phyloP scores from a whole-genome alignment of 202 grass and related monocot species.

The Schoenoplectus triqueter region DNA sequence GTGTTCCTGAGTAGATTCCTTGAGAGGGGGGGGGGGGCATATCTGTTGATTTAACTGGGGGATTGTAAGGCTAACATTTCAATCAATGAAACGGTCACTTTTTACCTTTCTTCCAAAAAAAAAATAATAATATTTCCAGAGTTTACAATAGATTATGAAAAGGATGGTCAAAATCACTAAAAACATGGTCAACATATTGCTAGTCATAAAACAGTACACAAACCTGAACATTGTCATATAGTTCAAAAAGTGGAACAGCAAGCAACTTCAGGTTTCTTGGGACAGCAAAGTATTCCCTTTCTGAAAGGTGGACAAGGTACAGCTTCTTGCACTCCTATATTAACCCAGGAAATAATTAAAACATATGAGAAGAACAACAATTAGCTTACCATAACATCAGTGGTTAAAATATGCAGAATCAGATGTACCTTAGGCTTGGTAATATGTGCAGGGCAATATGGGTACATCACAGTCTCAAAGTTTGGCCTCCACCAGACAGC shows the following conservation, averaged over 20 bases:
- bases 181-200: not conserved
- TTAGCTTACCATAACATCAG: constrained; percentile 6
- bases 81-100: no score
- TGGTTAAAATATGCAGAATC: constrained; percentile 26
- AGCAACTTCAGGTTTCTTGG: constrained; percentile 97
- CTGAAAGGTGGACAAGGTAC: constrained; percentile 91
- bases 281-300: constrained; percentile 97
- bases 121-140: no score
- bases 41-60: no score
- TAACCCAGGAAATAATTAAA: constrained; percentile 31
- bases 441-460: constrained; percentile 98
- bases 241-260: constrained; percentile 96
- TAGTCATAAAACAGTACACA: not conserved
- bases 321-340: constrained; percentile 98
- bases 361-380: constrained; percentile 1
- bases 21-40: no score
- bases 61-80: no score
- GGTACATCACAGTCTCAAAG: constrained; percentile 99
- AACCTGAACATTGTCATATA: constrained; percentile 98
- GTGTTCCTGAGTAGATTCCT: no score
- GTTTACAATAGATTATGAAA: not conserved
- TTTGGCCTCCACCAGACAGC: constrained; percentile 99
- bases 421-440: constrained; percentile 85
- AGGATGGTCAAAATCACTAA: not conserved
- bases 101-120: no score